Evolutionary conservation across 306 rosid species (phyloP).

Genomic region (Medicago truncatula): DNA sequence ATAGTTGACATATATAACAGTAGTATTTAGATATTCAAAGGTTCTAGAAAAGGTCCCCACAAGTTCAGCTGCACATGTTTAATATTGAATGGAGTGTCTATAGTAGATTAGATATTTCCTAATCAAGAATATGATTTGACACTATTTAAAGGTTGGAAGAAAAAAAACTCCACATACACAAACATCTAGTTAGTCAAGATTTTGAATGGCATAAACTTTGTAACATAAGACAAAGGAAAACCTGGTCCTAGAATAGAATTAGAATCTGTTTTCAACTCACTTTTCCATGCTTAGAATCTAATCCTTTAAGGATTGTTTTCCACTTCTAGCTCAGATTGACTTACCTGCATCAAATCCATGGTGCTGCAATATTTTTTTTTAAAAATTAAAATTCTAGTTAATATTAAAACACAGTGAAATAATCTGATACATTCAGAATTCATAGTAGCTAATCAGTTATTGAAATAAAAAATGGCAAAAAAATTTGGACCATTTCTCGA

Average conservation of each 20-base stretch:
- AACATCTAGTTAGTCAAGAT: not conserved
- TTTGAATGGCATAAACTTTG: conserved; percentile 21
- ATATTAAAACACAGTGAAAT: not conserved
- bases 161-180: not conserved
- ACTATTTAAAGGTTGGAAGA: conserved; percentile 7
- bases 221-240: conserved; percentile 23
- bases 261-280: conserved; percentile 2
- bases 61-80: conserved; percentile 2
- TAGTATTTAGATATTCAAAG: not conserved
- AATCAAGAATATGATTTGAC: conserved; percentile 2
- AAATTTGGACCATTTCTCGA: too few species aligned
- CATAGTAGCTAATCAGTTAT: conserved; percentile 6
- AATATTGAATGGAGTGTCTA: not conserved
- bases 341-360: conserved; percentile 79
- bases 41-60: not conserved
- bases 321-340: conserved; percentile 65
- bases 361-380: conserved; percentile 59
- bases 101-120: not conserved
- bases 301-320: conserved; percentile 61
- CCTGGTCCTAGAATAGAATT: conserved; percentile 1
- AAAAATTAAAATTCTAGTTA: not conserved
- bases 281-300: not conserved
- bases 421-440: conserved; percentile 26
- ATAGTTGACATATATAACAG: conserved; percentile 23
- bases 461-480: not conserved